A percentile compares a stretch with the other conserved stretches of the same genome.
Evolutionary conservation across 1,284 basidiomycete species (phyloP).

Genomic region (Cutaneotrichosporon curvatum): DNA sequence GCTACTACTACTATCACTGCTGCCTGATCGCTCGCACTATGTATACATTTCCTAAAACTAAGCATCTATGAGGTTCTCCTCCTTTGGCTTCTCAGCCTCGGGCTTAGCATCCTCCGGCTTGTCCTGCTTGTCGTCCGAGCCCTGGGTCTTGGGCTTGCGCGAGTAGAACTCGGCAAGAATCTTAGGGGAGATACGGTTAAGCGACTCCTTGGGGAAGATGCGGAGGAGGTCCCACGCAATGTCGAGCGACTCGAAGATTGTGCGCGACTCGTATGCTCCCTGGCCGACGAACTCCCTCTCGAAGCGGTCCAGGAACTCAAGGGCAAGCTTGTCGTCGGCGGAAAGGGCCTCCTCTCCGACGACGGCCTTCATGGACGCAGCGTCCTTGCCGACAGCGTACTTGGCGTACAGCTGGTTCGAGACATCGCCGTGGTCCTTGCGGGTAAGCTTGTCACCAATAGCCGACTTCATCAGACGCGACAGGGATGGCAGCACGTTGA

Average conservation of each 20-base stretch:
- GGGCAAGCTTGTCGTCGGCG: constrained; percentile 51
- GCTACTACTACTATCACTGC: too few relatives aligned
- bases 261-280: constrained; percentile 90
- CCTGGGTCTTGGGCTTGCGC: constrained; percentile 16
- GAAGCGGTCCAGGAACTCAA: constrained; percentile 91
- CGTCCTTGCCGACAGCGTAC: constrained; percentile 95
- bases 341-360: constrained; percentile 97
- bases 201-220: constrained; percentile 98
- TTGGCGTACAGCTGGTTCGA: constrained; percentile 98
- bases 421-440: constrained; percentile 97
- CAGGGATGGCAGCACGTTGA: constrained; percentile 97
- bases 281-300: constrained; percentile 92
- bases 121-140: constrained; percentile 4
- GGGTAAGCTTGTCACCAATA: constrained; percentile 93
- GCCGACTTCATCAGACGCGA: constrained; percentile 99
- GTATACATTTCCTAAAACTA: constrained; percentile 1
- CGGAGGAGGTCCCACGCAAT: constrained; percentile 93
- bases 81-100: constrained; percentile 5
- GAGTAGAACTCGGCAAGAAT: constrained; percentile 25
- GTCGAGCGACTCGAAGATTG: constrained; percentile 96
- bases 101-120: constrained; percentile 1
- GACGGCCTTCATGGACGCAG: constrained; percentile 98
- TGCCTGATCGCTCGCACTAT: too few relatives aligned
- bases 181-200: constrained; percentile 87
- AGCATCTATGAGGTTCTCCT: constrained; percentile 17